Percentiles rank a stretch among this genome's conserved stretches.
Evolutionary conservation across 2,329 filamentous ascomycete genomes (phyloP).

Genomic region (Apiospora kogelbergensis): DNA sequence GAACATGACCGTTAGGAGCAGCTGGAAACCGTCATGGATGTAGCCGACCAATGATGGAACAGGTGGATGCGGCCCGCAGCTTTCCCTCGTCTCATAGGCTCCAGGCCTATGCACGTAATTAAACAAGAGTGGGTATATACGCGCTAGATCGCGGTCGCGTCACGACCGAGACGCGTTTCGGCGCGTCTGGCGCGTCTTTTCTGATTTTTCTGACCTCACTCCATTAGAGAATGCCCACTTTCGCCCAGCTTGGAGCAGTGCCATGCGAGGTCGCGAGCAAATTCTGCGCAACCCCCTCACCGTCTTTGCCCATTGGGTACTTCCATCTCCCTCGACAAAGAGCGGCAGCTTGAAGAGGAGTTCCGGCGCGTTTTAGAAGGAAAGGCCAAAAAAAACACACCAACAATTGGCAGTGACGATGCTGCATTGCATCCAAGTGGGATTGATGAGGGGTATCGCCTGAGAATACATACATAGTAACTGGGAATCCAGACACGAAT

Average conservation of each 20-base stretch:
- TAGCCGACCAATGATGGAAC: constrained; percentile 3
- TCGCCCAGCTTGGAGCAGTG: not conserved
- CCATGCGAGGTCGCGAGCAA: not conserved
- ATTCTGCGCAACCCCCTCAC: constrained; percentile 4
- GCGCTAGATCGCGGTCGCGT: not conserved
- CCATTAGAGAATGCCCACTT: constrained; percentile 6
- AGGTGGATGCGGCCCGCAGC: not conserved
- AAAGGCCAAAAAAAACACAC: not conserved
- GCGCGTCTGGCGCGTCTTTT: constrained; percentile 13
- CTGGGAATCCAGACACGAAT: not conserved
- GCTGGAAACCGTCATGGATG: not conserved
- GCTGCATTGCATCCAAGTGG: not conserved
- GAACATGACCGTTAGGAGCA: not conserved
- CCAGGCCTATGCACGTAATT: constrained; percentile 13
- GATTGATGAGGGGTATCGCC: not conserved
- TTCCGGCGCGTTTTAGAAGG: not conserved
- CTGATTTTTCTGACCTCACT: not conserved
- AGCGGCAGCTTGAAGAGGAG: not conserved
- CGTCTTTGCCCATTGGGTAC: not conserved
- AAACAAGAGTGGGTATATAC: constrained; percentile 5
- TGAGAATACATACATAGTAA: not conserved
- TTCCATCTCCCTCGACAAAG: not conserved
- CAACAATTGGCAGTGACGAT: not conserved
- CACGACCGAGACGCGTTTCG: constrained; percentile 12
- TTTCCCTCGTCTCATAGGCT: constrained; percentile 8